Base-by-base conservation (phyloP, 2,329 filamentous ascomycete species). In the Alternaria burnsii region DNA sequence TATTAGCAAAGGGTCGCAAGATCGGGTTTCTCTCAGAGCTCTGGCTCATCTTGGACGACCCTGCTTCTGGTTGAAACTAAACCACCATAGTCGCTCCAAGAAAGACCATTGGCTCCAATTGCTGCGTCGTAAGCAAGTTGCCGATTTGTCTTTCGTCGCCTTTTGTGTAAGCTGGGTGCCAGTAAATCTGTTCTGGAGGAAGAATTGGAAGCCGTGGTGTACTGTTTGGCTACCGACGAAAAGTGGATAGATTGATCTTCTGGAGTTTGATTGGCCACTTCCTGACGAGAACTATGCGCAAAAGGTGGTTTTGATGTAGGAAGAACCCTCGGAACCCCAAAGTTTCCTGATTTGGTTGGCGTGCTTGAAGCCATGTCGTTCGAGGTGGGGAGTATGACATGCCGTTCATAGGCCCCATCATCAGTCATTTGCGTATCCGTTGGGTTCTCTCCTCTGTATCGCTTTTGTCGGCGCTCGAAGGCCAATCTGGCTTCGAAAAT, bases 71-170 rank as follows among this genome's bases (percentile, higher is more conserved):
- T 69, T 18, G 82, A 84, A 30, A 82, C 71, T 28, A 84, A 69
- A 4, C 80, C 81, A 9, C 79, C 78, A 50, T 77, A 82, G 11
- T 76, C 82, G 10, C 78, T 77, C 63, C 76, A 79, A 10, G 71
- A 75, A 18, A 85, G 24, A 77, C 81, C 54, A 69, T 41, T 12
- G n/a, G 64, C 65, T 7, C 72, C 71, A 16, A 73, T 64, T 1
- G 73, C 74, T 52, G 74, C 74, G 16, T 75, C 56, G 50, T 75
- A 75, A 6, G 73, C 75, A 11, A 77, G 54, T 7, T 60, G 52
- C 11, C 50, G 44, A 50, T 72, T 73, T 5, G 54, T 68, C 51
- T 26, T 58, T 52, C 44, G 55, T 30, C 36, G 43, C 41, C 40
- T 55, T 43, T 43, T 60, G 10, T 40, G 8, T 12, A 11, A 11